Evolutionary conservation across 139 green algal genomes (phyloP), one percentile per base, ranked within the genome.

Genomic region (Haematococcus sp.): DNA sequence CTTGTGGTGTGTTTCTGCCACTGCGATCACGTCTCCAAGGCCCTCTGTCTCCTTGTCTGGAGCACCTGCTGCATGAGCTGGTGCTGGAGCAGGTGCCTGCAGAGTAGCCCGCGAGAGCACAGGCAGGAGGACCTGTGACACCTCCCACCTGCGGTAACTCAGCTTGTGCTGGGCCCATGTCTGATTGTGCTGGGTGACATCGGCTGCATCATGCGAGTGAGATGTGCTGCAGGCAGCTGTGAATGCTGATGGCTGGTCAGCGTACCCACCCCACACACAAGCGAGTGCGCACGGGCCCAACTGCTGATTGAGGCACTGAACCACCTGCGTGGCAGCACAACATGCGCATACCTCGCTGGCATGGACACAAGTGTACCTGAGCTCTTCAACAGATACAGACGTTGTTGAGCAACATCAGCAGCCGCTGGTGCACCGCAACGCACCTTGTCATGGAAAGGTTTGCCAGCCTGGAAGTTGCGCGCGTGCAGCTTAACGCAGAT

Each of bases 301-400:
- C 3, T 30, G 58, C 23, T 22, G 3, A n/a, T 65, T 65, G 3
- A 65, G 25, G 58, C 58, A 40, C 23, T 34, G n/a, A 11, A 65
- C 58, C 58, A 65, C 58, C 58, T 65, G 58, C n/a, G n/a, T 61
- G 11, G 54, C 54, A 49, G 40, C n/a, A n/a, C n/a, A n/a, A n/a
- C n/a, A n/a, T n/a, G n/a, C n/a, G n/a, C n/a, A n/a, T n/a, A n/a
- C n/a, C n/a, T n/a, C n/a, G n/a, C n/a, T n/a, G n/a, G n/a, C n/a
- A n/a, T n/a, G n/a, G n/a, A n/a, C n/a, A n/a, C n/a, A n/a, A n/a
- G n/a, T n/a, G n/a, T n/a, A n/a, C n/a, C n/a, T n/a, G n/a, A n/a
- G n/a, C n/a, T n/a, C n/a, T n/a, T n/a, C n/a, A n/a, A n/a, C n/a
- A n/a, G n/a, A n/a, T n/a, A n/a, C n/a, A n/a, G n/a, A n/a, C n/a